Evolutionary conservation across 257 asterid species (phyloP).

Genomic region (Osmanthus fragrans): DNA sequence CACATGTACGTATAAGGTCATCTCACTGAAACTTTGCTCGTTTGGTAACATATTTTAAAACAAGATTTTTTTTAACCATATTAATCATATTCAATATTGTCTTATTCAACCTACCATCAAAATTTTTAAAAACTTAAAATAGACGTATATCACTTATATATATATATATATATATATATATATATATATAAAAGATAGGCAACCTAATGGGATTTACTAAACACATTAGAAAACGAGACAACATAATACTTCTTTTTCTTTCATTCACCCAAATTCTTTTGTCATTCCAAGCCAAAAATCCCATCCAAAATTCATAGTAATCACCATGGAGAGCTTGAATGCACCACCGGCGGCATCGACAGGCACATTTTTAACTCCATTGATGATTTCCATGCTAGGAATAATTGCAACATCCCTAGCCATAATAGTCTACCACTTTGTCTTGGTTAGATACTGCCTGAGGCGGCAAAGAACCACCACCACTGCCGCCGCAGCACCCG

Average conservation of each 20-base stretch:
- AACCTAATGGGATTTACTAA: not conserved
- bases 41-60: too few species aligned
- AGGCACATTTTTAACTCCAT: constrained; percentile 27
- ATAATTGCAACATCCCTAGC: constrained; percentile 36
- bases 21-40: too few species aligned
- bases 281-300: not conserved
- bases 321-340: constrained; percentile 45
- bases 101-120: not conserved
- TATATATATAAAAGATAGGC: not conserved
- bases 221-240: not conserved
- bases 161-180: not conserved
- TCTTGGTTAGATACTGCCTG: constrained; percentile 43
- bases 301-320: not conserved
- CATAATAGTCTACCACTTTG: constrained; percentile 45
- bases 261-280: not conserved
- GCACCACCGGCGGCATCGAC: constrained; percentile 35
- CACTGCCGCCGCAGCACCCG: not conserved
- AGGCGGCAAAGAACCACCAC: constrained; percentile 22
- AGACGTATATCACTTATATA: not conserved
- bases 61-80: not conserved
- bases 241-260: not conserved
- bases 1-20: too few species aligned
- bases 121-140: not conserved
- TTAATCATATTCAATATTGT: too few species aligned
- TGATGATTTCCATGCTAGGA: constrained; percentile 47